Percentiles rank a stretch among this genome's conserved stretches.
Conservation (phyloP, 495 filamentous ascomycete species). For the Aspergillus saccharolyticus region DNA sequence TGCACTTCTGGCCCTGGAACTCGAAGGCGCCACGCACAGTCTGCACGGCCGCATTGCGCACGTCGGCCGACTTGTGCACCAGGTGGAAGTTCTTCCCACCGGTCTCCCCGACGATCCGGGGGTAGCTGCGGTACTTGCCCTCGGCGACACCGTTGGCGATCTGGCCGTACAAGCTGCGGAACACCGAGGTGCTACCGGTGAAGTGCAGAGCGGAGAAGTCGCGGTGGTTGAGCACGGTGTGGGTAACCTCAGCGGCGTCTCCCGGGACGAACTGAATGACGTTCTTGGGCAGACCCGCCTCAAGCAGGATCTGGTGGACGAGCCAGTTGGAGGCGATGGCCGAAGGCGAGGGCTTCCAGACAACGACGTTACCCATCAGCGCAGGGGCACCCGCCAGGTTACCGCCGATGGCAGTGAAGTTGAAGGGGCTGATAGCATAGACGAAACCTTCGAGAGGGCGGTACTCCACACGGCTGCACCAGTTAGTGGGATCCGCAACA, state of each 20-base stretch:
- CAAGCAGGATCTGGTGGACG: constrained; percentile 75
- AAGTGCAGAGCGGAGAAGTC: constrained; percentile 77
- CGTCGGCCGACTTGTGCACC: constrained; percentile 66
- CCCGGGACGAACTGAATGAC: constrained; percentile 85
- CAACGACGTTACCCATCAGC: constrained; percentile 77
- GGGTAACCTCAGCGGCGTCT: constrained; percentile 71
- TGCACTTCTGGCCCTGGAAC: constrained; percentile 86
- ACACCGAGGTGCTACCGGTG: constrained; percentile 79
- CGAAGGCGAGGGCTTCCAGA: constrained; percentile 81
- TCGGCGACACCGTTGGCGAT: constrained; percentile 68
- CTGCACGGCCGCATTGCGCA: constrained; percentile 69
- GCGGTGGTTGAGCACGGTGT: constrained; percentile 60
- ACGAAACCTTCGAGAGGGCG: constrained; percentile 82
- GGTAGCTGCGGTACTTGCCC: constrained; percentile 69
- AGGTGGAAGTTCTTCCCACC: constrained; percentile 90
- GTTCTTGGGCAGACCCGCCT: constrained; percentile 71
- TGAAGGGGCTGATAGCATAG: constrained; percentile 81
- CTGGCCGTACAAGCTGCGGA: constrained; percentile 71
- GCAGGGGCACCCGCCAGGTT: constrained; percentile 73
- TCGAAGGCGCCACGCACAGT: constrained; percentile 81
- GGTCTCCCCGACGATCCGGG: constrained; percentile 79
- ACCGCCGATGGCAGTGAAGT: constrained; percentile 83
- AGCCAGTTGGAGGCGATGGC: constrained; percentile 75
- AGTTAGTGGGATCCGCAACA: constrained; percentile 2
- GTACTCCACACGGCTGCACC: constrained; percentile 62